Evolutionary conservation across 106 monocot species (phyloP).

Genomic region (Dendrobium officinale): DNA sequence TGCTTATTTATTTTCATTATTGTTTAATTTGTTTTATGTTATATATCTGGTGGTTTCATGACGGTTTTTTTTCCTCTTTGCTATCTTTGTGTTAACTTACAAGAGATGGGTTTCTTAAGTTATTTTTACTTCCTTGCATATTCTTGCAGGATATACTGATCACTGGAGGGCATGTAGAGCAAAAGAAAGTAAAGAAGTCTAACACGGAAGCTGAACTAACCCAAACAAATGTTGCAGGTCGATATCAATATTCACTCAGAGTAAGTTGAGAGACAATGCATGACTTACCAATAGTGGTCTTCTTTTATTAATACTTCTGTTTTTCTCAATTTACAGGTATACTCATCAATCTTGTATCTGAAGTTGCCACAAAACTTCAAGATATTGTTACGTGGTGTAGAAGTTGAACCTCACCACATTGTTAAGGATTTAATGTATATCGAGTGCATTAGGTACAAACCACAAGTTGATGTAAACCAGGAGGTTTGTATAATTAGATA

Average conservation of each 20-base stretch:
- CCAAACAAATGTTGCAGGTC: conserved; percentile 43
- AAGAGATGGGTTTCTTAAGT: not conserved
- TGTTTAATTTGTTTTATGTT: not conserved
- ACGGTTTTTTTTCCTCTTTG: not conserved
- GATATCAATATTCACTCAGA: conserved; percentile 62
- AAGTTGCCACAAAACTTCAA: conserved; percentile 55
- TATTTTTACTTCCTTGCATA: not conserved
- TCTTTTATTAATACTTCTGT: conserved; percentile 7
- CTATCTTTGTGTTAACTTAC: not conserved
- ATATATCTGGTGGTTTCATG: not conserved
- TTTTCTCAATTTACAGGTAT: conserved; percentile 46
- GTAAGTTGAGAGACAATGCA: conserved; percentile 27
- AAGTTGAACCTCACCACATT: conserved; percentile 48
- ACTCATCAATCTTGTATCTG: conserved; percentile 71
- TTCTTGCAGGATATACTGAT: conserved; percentile 71
- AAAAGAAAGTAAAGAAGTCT: conserved; percentile 18
- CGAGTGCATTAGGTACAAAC: conserved; percentile 73
- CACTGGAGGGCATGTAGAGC: conserved; percentile 38
- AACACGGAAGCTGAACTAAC: conserved; percentile 10
- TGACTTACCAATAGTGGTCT: not conserved
- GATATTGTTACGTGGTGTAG: conserved; percentile 60
- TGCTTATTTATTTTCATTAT: not conserved
- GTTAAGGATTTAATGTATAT: conserved; percentile 56
- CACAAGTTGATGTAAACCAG: conserved; percentile 51
- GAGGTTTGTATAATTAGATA: conserved; percentile 43